phyloP scores from a whole-genome alignment of 257 asterid species.

The Solanum lignicaule region DNA sequence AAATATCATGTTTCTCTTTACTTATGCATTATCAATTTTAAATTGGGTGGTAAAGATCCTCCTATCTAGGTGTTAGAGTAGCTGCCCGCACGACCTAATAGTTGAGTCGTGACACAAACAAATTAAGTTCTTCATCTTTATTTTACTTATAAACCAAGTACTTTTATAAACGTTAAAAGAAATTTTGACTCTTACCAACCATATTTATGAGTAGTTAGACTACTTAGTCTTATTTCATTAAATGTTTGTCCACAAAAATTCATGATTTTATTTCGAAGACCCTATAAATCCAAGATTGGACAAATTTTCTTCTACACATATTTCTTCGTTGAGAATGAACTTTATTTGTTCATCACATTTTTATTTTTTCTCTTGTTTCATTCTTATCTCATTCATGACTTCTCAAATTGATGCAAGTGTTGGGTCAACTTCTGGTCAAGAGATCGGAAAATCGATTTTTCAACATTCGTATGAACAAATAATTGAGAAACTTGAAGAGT shows the following conservation, averaged over 20 bases:
- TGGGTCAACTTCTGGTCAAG: neutral
- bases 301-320: neutral
- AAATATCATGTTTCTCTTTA: neutral
- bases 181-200: neutral
- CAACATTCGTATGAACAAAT: neutral
- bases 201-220: neutral
- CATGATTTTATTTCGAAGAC: neutral
- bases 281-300: neutral
- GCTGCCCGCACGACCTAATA: neutral
- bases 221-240: neutral
- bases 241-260: neutral
- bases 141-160: neutral
- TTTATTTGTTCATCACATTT: neutral
- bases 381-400: neutral
- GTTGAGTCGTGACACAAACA: neutral
- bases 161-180: neutral
- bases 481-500: neutral
- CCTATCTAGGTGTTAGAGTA: too few relatives aligned
- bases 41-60: neutral
- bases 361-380: neutral
- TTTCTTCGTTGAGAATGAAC: neutral
- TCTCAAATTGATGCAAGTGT: neutral
- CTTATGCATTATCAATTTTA: neutral
- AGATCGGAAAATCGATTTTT: neutral
- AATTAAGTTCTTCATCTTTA: neutral